A percentile compares a stretch with the other conserved stretches of the same genome.
Conservation (phyloP, 2,329 filamentous ascomycete genomes). For the Talaromyces sp. region DNA sequence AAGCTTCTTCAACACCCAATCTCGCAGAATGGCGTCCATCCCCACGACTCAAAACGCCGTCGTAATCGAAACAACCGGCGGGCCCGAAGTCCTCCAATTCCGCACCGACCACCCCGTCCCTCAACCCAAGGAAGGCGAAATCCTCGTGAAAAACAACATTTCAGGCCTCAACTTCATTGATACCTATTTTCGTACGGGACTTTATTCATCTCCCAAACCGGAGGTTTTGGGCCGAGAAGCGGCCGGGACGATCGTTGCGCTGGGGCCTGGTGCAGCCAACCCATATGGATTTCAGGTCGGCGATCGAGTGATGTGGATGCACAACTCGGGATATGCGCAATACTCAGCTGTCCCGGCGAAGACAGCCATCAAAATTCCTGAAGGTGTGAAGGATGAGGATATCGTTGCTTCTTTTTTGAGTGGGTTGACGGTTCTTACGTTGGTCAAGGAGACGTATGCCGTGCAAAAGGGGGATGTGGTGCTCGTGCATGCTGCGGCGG, state of each 20-base stretch:
- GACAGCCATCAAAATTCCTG: slow-evolving; percentile 62
- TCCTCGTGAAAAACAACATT: slow-evolving; percentile 77
- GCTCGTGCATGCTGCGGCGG: slow-evolving; percentile 80
- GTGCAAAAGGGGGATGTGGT: slow-evolving; percentile 77
- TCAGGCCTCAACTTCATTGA: slow-evolving; percentile 87
- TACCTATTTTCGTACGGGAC: slow-evolving; percentile 82
- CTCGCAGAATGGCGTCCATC: slow-evolving; percentile 35
- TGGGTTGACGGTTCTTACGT: slow-evolving; percentile 75
- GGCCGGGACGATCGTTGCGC: slow-evolving; percentile 65
- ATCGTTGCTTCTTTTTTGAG: slow-evolving; percentile 72
- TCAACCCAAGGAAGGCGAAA: slow-evolving; percentile 61
- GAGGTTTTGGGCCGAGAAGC: slow-evolving; percentile 77
- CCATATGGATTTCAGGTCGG: slow-evolving; percentile 60
- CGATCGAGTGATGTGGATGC: slow-evolving; percentile 69
- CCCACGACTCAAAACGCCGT: slow-evolving; percentile 71
- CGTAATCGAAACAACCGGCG: slow-evolving; percentile 68
- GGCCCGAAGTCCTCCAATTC: slow-evolving; percentile 67
- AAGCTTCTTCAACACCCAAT: background rate
- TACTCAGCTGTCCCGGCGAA: slow-evolving; percentile 54
- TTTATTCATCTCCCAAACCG: slow-evolving; percentile 71
- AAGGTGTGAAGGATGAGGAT: slow-evolving; percentile 56
- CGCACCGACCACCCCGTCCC: slow-evolving; percentile 70
- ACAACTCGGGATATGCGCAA: slow-evolving; percentile 55
- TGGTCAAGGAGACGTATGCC: slow-evolving; percentile 68
- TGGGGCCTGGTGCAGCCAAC: slow-evolving; percentile 50